Base-by-base conservation (phyloP, 306 rosid species). In the Prunus padus region DNA sequence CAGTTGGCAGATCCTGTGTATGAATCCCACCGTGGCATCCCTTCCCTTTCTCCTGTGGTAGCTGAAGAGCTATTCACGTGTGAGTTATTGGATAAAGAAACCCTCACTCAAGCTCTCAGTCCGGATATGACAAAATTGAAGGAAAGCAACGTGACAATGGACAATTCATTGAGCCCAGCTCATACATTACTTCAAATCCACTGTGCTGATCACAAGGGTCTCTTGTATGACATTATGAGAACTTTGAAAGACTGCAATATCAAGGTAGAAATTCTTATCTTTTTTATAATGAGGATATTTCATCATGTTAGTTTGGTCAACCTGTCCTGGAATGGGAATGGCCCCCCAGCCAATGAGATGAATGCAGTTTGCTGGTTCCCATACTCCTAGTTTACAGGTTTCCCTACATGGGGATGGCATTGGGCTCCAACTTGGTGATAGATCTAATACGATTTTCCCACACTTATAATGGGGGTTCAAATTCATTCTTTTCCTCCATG, bases 201-300 rank as follows among this genome's bases (percentile, higher is more conserved):
- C 73, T 85, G 88, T 70, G 87, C 83, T 71, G 92, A 88, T 87
- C 90, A 88, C 79, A 92, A 92, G 75, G 96, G 97, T 64, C 90
- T 89, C 71, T 73, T 89, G 14, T 88, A 92, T 72, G 97, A 89
- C 76, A 83, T 84, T 55, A 75, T 89, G 97, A 87, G 97, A 81
- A 86, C 93, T 65, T 76, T 92, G 74, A 92, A 92, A 76, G 97
- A 92, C 80, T 69, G 74, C 86, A 87, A 80, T 76, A 79, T 87
- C 42, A 82, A 87, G 92, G 97, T 92, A 82, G 31, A 25, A 23
- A 31, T 72, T 77, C 50, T 67, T 72, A 72, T 80, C 79, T 74
- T 51, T 28, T 3, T 28, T 28, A 28, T 3, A 28, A 28, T 28
- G 30, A 28, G 30, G 30, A 28, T 28, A 28, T 61, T 40, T 50